Percentiles rank a stretch among this genome's conserved stretches.
phyloP scores from a whole-genome alignment of 257 asterid genomes.

The Primulina huaijiensis region DNA sequence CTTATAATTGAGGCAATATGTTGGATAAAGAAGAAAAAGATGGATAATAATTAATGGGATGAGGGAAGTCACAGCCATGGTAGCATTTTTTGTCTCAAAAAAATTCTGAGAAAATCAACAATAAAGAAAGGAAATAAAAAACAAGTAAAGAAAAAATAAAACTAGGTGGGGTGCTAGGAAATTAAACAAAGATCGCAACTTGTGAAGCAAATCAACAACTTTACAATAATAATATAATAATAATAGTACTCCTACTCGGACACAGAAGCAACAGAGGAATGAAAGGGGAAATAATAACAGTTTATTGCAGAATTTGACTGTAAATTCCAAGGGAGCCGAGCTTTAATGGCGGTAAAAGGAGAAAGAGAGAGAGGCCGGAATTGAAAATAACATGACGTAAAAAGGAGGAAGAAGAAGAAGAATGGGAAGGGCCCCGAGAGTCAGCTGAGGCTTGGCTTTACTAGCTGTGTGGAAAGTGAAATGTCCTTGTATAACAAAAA shows the following conservation, averaged over 20 bases:
- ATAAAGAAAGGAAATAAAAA: neutral
- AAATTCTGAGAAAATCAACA: conserved; percentile 2
- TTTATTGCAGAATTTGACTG: neutral
- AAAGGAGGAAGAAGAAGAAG: conserved; percentile 32
- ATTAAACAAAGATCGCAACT: neutral
- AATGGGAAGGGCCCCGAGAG: conserved; percentile 21
- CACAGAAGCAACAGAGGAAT: neutral
- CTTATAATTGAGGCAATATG: conserved; percentile 30
- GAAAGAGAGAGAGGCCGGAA: conserved; percentile 19
- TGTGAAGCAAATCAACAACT: neutral
- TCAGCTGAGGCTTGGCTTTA: conserved; percentile 36
- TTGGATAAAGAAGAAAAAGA: conserved; percentile 35
- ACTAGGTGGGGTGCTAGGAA: neutral
- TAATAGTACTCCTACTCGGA: no score
- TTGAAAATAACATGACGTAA: conserved; percentile 69
- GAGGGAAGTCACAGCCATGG: conserved; percentile 45
- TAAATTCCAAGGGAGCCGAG: conserved; percentile 19
- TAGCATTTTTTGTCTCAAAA: conserved; percentile 38
- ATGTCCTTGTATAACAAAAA: conserved; percentile 19
- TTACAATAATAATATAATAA: no score
- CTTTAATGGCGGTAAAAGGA: conserved; percentile 10
- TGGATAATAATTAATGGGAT: conserved; percentile 29
- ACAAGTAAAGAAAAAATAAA: neutral
- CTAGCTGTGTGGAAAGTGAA: conserved; percentile 49
- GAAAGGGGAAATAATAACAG: neutral